Conservation (phyloP, 2,329 filamentous ascomycete genomes). For the Colletotrichum sp. region DNA sequence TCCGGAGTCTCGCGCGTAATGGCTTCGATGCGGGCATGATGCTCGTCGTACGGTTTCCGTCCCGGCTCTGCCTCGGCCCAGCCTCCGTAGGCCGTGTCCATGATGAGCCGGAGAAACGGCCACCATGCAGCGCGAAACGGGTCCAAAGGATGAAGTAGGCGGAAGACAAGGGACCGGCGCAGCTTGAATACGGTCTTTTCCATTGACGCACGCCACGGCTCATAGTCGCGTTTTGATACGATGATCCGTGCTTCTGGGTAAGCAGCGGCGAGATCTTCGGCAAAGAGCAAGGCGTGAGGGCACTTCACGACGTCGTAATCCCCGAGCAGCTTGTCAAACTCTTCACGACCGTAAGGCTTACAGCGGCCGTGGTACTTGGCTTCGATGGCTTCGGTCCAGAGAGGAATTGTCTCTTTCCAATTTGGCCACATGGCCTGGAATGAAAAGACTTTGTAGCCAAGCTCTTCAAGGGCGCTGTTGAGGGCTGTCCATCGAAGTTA, state of each 20-base stretch:
- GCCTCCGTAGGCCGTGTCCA: background rate
- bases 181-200: background rate
- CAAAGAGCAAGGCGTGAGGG: background rate
- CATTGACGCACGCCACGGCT: background rate
- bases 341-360: background rate
- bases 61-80: background rate
- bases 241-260: background rate
- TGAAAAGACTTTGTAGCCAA: background rate
- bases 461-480: background rate
- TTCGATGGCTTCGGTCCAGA: background rate
- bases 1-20: background rate
- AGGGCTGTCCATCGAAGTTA: background rate
- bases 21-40: background rate
- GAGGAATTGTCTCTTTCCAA: background rate
- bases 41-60: background rate
- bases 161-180: background rate
- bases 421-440: background rate
- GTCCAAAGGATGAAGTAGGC: background rate
- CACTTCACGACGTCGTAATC: background rate
- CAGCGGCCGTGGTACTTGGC: background rate
- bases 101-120: background rate
- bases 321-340: background rate
- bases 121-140: background rate
- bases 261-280: background rate
- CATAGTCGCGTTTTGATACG: background rate